Base-by-base conservation (phyloP, 495 filamentous ascomycete genomes). In the Hypoxylon lenormandii region DNA sequence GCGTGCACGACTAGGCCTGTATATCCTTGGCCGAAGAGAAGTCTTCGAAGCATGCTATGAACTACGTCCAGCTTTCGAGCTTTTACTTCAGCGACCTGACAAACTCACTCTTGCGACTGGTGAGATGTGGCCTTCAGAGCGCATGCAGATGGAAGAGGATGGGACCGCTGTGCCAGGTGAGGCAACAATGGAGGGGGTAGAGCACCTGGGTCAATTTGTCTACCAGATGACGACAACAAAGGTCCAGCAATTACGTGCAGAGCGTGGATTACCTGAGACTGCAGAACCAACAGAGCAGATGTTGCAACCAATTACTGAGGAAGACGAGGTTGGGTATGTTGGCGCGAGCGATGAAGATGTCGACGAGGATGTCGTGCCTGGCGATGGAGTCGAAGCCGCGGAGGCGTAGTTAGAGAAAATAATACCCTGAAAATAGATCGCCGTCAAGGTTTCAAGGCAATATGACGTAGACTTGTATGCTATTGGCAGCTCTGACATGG, bases 191-290 rank as follows among this genome's bases (percentile, higher is more conserved):
- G 91, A 92, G 72, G 87, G 91, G 28, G 88, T 97, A 6, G 95
- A 97, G 80, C 95, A 98, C 83, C 79, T 98, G 36, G 96, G 95
- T 4, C 91, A 97, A 80, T 98, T 97, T 80, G 95, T 98, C 19
- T 97, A 88, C 79, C 92, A 98, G 80, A 98, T 98, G 92, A 94
- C 94, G 11, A 84, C 89, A 70, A 91, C 93, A 18, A 95, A 91
- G 77, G 79, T 97, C 5, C 76, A 81, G 73, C 80, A 84, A 73
- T 54, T 86, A 49, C 74, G 78, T 38, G 80, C 74, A 30, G 80
- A 83, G 64, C 71, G 79, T 46, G 79, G 78, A 8, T 60, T 83
- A 38, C 59, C 66, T 0, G 79, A 65, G 38, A 36, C 28, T 54
- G 58, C 48, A 7, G 72, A 63, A 11, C 51, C 72, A 3, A 58